phyloP scores from a whole-genome alignment of 108 stramenopile genomes.

The Schizochytrium sp. region DNA sequence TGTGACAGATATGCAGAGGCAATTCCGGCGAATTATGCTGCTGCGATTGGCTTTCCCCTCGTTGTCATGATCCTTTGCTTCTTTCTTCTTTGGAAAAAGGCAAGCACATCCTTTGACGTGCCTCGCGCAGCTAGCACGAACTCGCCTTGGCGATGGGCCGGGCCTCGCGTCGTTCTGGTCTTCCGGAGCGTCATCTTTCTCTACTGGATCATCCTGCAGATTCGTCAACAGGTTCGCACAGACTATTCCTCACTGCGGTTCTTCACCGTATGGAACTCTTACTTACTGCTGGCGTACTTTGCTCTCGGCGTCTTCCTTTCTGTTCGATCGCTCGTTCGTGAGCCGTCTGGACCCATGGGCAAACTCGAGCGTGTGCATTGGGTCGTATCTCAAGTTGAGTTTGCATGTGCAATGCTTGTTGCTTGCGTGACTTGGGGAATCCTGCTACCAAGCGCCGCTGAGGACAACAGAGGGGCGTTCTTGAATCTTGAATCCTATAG shows the following conservation, averaged over 20 bases:
- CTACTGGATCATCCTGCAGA: neutral
- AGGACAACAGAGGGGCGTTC: neutral
- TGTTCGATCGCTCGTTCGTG: neutral
- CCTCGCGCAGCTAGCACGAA: neutral
- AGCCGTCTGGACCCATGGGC: neutral
- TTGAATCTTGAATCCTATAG: neutral
- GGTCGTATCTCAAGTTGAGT: neutral
- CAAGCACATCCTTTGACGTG: neutral
- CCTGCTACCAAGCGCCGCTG: neutral
- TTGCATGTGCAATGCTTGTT: neutral
- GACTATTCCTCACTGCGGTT: neutral
- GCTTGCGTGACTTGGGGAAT: neutral
- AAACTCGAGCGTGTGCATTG: neutral
- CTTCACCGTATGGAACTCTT: neutral
- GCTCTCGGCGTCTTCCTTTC: neutral
- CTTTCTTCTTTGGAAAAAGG: neutral
- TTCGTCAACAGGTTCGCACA: neutral
- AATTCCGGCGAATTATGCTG: neutral
- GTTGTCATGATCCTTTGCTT: neutral
- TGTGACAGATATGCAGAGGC: neutral
- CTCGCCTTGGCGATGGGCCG: neutral
- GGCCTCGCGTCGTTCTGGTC: neutral
- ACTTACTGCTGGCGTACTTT: neutral
- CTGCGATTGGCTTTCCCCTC: neutral
- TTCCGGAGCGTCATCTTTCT: neutral